These are phyloP conservation scores for Russula ochroleuca DNA, from an alignment of 768 basidiomycete genomes.

Conservation along the genomic window DNA sequence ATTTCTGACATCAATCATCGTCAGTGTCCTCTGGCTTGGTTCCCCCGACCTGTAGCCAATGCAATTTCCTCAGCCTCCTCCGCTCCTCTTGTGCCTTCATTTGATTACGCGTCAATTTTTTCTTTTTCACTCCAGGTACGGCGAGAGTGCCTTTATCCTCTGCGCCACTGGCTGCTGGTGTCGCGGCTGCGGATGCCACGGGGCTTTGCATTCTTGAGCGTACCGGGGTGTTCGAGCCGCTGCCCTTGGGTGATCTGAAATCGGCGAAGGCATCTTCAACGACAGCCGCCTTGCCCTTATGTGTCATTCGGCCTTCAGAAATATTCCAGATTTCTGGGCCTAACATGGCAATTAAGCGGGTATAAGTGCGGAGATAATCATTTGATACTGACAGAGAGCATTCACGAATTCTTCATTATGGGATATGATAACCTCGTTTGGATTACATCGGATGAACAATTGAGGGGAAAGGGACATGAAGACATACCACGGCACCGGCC, in stretches of 20 bases:
- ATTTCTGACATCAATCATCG: conserved; percentile 29
- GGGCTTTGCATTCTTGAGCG: conserved; percentile 70
- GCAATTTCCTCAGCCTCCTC: conserved; percentile 68
- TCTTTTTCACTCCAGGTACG: conserved; percentile 66
- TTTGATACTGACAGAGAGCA: conserved; percentile 60
- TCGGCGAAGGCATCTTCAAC: conserved; percentile 82
- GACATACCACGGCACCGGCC: conserved; percentile 80
- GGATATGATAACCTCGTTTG: conserved; percentile 80
- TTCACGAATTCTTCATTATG: conserved; percentile 89
- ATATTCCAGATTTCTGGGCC: conserved; percentile 95
- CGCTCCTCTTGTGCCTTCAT: conserved; percentile 86
- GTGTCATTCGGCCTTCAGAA: conserved; percentile 76
- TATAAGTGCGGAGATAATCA: conserved; percentile 26
- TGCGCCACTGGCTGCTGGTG: conserved; percentile 75
- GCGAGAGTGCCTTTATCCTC: conserved; percentile 51
- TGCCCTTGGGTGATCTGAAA: conserved; percentile 63
- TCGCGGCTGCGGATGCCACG: conserved; percentile 61
- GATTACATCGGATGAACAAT: conserved; percentile 26
- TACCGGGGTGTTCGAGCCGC: conserved; percentile 64
- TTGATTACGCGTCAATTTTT: conserved; percentile 88
- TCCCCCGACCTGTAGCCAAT: conserved; percentile 82
- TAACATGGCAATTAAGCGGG: conserved; percentile 33
- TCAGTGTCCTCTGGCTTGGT: conserved; percentile 81
- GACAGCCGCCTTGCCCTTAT: conserved; percentile 82
- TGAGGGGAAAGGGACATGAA: conserved; percentile 22